These are phyloP conservation scores for Euphorbia tirucalli DNA, from an alignment of 345 rosid genomes.

Conservation along the genomic window DNA sequence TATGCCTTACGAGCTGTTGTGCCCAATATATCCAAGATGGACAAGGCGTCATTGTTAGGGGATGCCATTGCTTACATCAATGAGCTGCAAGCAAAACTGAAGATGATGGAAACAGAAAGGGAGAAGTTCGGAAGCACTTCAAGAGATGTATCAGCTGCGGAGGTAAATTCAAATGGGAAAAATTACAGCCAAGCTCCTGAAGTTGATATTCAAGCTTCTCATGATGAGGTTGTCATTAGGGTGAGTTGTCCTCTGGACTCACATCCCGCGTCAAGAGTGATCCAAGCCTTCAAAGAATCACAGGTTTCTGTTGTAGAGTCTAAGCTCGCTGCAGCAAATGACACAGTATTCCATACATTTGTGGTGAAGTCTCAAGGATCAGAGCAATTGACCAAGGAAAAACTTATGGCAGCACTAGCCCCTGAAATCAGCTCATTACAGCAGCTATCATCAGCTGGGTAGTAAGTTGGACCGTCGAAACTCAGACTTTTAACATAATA, in stretches of 20 bases:
- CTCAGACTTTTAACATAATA: conserved; percentile 27
- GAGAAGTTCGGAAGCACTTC: conserved; percentile 47
- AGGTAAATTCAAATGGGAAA: conserved; percentile 25
- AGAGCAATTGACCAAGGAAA: conserved; percentile 80
- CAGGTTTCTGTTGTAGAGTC: conserved; percentile 61
- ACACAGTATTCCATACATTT: conserved; percentile 65
- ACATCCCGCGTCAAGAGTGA: conserved; percentile 75
- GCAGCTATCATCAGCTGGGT: conserved; percentile 57
- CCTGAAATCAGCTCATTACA: conserved; percentile 44
- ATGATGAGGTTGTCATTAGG: conserved; percentile 64
- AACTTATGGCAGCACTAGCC: conserved; percentile 62
- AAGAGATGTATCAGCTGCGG: conserved; percentile 36
- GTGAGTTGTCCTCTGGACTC: conserved; percentile 73
- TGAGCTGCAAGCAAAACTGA: conserved; percentile 87
- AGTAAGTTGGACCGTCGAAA: conserved; percentile 28
- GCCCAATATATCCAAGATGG: conserved; percentile 99
- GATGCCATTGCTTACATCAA: conserved; percentile 93
- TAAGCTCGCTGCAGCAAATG: conserved; percentile 58
- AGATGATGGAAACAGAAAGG: conserved; percentile 70
- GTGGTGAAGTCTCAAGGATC: conserved; percentile 68
- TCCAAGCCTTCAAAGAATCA: conserved; percentile 71
- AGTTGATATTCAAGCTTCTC: conserved; percentile 56
- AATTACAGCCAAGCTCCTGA: conserved; percentile 34
- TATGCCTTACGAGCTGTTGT: conserved; percentile 91
- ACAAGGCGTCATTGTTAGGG: conserved; percentile 88